phyloP scores from a whole-genome alignment of 768 basidiomycete genomes.

The Auricularia auricula-judae region DNA sequence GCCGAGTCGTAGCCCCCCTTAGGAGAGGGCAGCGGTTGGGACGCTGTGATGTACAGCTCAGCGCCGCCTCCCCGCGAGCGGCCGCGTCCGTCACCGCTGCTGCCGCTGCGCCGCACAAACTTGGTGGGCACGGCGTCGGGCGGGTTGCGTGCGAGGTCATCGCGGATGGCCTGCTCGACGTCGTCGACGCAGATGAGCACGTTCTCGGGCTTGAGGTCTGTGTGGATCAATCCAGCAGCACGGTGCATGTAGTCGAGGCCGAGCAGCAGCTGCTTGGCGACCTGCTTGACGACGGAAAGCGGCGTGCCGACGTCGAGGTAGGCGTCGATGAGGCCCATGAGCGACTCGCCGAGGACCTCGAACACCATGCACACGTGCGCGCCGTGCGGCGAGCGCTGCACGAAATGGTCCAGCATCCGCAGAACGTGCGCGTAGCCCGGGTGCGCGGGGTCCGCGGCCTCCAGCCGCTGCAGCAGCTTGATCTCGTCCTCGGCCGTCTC shows the following conservation, averaged over 20 bases:
- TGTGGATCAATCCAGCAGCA: slow-evolving; percentile 26
- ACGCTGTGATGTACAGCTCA: slow-evolving; percentile 1
- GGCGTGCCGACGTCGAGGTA: slow-evolving; percentile 7
- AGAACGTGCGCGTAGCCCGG: slow-evolving; percentile 26
- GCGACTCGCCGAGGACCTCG: slow-evolving; percentile 5
- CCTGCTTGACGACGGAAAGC: slow-evolving; percentile 28
- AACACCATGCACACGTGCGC: slow-evolving; percentile 23
- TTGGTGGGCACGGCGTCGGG: neutral
- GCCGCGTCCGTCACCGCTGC: neutral
- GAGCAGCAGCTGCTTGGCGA: slow-evolving; percentile 27
- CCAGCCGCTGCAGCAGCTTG: slow-evolving; percentile 32
- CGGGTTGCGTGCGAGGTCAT: neutral
- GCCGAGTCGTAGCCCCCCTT: neutral
- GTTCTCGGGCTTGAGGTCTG: slow-evolving; percentile 27
- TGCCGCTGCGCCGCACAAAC: neutral
- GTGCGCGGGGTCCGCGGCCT: slow-evolving; percentile 22
- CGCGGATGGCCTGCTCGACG: neutral
- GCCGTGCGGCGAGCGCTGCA: slow-evolving; percentile 19
- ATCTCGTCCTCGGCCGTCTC: slow-evolving; percentile 38
- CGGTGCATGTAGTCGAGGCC: slow-evolving; percentile 28
- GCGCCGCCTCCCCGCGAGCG: neutral
- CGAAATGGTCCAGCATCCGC: slow-evolving; percentile 25
- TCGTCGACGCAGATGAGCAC: slow-evolving; percentile 23
- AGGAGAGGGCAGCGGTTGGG: slow-evolving; percentile 5
- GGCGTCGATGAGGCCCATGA: slow-evolving; percentile 1